Evolutionary conservation across 192 early-diverging fungal genomes (phyloP).

Genomic region (Coemansia umbellata): DNA sequence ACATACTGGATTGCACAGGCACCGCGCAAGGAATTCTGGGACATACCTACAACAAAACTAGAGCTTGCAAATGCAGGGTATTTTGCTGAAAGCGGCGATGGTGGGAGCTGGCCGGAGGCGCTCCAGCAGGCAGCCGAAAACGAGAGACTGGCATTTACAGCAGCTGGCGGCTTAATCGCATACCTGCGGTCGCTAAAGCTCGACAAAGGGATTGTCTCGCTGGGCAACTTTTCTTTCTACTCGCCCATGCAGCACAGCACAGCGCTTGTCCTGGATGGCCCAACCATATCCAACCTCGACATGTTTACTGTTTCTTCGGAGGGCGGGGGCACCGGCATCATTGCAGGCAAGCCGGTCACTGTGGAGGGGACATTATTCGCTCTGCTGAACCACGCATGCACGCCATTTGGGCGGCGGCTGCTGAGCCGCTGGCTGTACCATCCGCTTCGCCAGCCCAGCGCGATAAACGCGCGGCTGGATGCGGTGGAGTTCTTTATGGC

Average conservation of each 20-base stretch:
- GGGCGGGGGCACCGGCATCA: constrained; percentile 26
- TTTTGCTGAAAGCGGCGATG: constrained; percentile 38
- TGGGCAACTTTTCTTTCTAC: constrained; percentile 79
- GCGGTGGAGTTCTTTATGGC: constrained; percentile 78
- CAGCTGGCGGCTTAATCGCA: constrained; percentile 75
- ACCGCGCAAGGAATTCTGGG: constrained; percentile 53
- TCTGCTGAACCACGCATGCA: constrained; percentile 77
- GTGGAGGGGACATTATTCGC: constrained; percentile 79
- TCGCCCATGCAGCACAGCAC: constrained; percentile 73
- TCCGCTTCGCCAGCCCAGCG: constrained; percentile 63
- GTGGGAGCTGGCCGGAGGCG: constrained; percentile 47
- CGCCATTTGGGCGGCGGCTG: constrained; percentile 85
- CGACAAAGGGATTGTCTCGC: constrained; percentile 79
- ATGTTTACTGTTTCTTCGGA: constrained; percentile 82
- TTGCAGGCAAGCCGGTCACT: background rate
- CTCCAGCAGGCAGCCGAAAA: constrained; percentile 38
- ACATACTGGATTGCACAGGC: constrained; percentile 50
- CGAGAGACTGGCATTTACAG: constrained; percentile 45
- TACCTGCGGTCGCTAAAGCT: constrained; percentile 89
- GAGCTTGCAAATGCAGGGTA: constrained; percentile 34
- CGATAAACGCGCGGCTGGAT: constrained; percentile 83
- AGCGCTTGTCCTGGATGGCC: constrained; percentile 86
- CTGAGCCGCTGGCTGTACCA: constrained; percentile 86
- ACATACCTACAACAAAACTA: constrained; percentile 24
- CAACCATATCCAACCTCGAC: constrained; percentile 89